Evolutionary conservation across 495 filamentous ascomycete genomes (phyloP).

Genomic region (Rhizodiscina lignyota): DNA sequence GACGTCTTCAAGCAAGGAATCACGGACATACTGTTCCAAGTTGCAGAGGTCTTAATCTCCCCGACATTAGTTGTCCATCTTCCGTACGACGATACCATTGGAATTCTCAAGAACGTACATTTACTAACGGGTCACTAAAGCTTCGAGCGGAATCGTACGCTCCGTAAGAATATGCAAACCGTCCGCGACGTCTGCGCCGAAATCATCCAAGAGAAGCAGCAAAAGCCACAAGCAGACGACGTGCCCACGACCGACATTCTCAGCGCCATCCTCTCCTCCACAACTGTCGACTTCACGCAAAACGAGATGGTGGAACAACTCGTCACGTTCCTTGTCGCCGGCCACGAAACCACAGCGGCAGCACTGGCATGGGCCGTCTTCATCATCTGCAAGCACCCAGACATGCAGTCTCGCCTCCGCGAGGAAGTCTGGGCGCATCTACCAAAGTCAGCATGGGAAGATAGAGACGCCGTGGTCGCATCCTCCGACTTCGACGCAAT

Average conservation of each 20-base stretch:
- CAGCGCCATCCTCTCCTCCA: too few relatives aligned
- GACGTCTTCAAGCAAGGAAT: constrained; percentile 5
- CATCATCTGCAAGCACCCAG: constrained; percentile 37
- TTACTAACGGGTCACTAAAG: too few relatives aligned
- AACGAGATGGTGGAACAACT: constrained; percentile 76
- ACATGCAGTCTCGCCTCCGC: constrained; percentile 38
- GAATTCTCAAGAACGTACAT: too few relatives aligned
- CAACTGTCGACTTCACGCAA: constrained; percentile 57
- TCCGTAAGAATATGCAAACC: too few relatives aligned
- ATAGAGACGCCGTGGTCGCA: constrained; percentile 28
- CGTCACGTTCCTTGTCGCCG: constrained; percentile 89
- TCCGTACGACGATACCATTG: too few relatives aligned
- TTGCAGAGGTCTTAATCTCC: too few relatives aligned
- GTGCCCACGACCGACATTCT: too few relatives aligned
- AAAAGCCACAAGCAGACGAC: too few relatives aligned
- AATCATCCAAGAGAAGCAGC: too few relatives aligned
- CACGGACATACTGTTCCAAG: constrained; percentile 20
- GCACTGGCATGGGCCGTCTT: constrained; percentile 44
- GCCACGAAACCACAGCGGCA: constrained; percentile 62
- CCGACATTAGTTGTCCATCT: too few relatives aligned
- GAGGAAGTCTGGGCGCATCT: constrained; percentile 45
- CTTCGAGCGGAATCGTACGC: too few relatives aligned
- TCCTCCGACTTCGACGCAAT: constrained; percentile 33
- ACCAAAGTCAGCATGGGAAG: constrained; percentile 27
- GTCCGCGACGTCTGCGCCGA: too few relatives aligned